phyloP scores from a whole-genome alignment of 352 stramenopile genomes.

The Pythium phragmitis region DNA sequence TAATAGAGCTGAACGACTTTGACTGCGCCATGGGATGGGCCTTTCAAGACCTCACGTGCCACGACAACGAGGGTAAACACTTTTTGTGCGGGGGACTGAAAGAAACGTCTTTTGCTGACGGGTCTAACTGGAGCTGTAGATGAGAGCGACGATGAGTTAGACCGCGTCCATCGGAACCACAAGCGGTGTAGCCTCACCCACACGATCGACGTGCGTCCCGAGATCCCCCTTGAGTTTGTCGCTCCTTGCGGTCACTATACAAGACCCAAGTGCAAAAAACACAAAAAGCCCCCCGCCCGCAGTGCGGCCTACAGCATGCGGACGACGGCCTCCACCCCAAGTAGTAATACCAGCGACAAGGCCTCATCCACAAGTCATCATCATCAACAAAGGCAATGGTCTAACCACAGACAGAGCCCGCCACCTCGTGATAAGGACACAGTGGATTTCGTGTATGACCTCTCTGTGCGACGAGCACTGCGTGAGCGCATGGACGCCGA shows the following conservation, averaged over 20 bases:
- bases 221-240: constrained; percentile 50
- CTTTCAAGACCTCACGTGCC: constrained; percentile 35
- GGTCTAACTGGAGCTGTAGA: not conserved
- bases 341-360: not conserved
- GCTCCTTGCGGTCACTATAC: constrained; percentile 19
- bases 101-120: not conserved
- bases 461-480: constrained; percentile 46
- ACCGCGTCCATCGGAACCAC: constrained; percentile 13
- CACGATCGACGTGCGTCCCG: constrained; percentile 35
- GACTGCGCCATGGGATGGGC: constrained; percentile 61
- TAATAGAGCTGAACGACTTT: constrained; percentile 55
- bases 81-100: not conserved
- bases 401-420: constrained; percentile 11
- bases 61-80: constrained; percentile 21
- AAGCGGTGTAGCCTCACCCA: constrained; percentile 30
- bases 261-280: constrained; percentile 12
- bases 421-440: constrained; percentile 9
- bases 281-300: constrained; percentile 16
- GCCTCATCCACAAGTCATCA: no score
- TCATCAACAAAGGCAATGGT: not conserved
- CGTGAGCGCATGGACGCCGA: constrained; percentile 60
- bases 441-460: constrained; percentile 77
- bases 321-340: constrained; percentile 5
- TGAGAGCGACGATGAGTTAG: constrained; percentile 8
- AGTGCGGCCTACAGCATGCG: constrained; percentile 39